Conservation (phyloP, 1,139 yeast genomes). For the Maudiozyma humilis region DNA sequence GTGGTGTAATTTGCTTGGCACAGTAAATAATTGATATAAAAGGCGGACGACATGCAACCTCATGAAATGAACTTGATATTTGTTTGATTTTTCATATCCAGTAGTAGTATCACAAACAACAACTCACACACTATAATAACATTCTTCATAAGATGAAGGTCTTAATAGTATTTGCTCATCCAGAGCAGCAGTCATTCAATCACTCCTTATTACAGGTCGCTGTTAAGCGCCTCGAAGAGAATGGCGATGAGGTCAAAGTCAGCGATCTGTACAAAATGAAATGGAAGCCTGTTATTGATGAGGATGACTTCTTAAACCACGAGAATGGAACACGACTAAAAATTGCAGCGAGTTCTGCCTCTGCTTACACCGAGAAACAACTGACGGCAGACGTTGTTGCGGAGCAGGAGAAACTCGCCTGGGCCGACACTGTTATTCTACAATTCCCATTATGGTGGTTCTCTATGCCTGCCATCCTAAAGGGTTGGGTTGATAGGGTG, state of each 20-base stretch:
- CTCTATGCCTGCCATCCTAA: constrained; percentile 25
- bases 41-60: no score
- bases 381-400: constrained; percentile 17
- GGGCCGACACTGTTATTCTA: constrained; percentile 29
- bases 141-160: constrained; percentile 11
- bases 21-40: no score
- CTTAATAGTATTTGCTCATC: constrained; percentile 24
- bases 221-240: constrained; percentile 12
- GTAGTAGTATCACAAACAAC: neutral
- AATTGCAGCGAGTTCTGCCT: constrained; percentile 12
- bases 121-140: neutral
- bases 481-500: constrained; percentile 28
- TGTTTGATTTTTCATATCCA: no score
- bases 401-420: constrained; percentile 20
- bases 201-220: constrained; percentile 17
- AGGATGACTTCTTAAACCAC: constrained; percentile 16
- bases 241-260: constrained; percentile 23
- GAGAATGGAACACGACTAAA: constrained; percentile 11
- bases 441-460: constrained; percentile 29
- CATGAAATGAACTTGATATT: no score
- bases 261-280: constrained; percentile 20
- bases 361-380: constrained; percentile 9
- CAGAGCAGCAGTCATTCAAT: constrained; percentile 20
- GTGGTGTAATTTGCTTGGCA: no score
- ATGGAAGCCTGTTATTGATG: constrained; percentile 19